Evolutionary conservation across 768 basidiomycete species (phyloP).

Genomic region (Cantharellus cinnabarinus): DNA sequence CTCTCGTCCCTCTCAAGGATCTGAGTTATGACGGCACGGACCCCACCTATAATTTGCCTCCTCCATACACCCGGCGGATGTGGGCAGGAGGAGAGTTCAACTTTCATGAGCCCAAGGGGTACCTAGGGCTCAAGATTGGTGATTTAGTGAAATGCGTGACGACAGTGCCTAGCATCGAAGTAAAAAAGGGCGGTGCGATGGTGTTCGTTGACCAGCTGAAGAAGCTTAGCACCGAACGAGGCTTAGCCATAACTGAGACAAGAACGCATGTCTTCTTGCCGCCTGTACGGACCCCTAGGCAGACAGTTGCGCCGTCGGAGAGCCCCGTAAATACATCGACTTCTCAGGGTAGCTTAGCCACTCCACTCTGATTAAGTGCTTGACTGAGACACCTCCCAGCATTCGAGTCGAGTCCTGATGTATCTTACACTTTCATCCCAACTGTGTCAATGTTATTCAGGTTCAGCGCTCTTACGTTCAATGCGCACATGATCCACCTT

Average conservation of each 20-base stretch:
- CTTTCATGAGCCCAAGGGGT: slow-evolving; percentile 17
- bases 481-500: slow-evolving; percentile 68
- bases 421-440: slow-evolving; percentile 47
- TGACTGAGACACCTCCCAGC: too few relatives aligned
- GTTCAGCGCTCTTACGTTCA: slow-evolving; percentile 73
- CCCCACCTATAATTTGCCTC: slow-evolving; percentile 46
- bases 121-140: slow-evolving; percentile 27
- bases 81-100: slow-evolving; percentile 55
- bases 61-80: slow-evolving; percentile 60
- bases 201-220: slow-evolving; percentile 55
- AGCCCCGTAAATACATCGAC: not conserved
- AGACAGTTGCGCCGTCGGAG: too few relatives aligned
- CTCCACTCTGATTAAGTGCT: too few relatives aligned
- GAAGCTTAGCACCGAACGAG: slow-evolving; percentile 18
- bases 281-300: slow-evolving; percentile 3
- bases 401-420: slow-evolving; percentile 18
- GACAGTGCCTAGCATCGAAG: slow-evolving; percentile 30
- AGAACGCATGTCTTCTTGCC: slow-evolving; percentile 47
- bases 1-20: slow-evolving; percentile 32
- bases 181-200: slow-evolving; percentile 41
- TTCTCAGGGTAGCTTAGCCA: not conserved
- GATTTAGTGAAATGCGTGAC: slow-evolving; percentile 28
- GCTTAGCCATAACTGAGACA: slow-evolving; percentile 29
- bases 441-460: slow-evolving; percentile 57
- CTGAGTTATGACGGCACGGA: slow-evolving; percentile 56